A percentile compares a stretch with the other conserved stretches of the same genome.
phyloP scores from a whole-genome alignment of 768 basidiomycete species.

The Lyophyllum decastes region DNA sequence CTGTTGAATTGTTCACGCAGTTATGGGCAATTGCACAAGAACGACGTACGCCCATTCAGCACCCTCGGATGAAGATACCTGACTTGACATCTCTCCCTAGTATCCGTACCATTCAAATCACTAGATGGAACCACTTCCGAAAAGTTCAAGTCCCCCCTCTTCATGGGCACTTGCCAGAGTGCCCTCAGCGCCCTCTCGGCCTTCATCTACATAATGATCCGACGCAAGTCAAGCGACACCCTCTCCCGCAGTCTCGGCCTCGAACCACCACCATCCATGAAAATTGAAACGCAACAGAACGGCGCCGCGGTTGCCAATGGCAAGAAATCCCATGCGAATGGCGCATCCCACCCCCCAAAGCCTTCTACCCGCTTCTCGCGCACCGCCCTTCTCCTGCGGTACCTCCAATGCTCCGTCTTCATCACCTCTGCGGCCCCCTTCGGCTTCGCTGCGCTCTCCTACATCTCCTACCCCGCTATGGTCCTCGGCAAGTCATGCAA shows the following conservation, averaged over 20 bases:
- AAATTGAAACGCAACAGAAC: conserved; percentile 5
- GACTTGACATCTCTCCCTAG: conserved; percentile 34
- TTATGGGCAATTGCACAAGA: conserved; percentile 95
- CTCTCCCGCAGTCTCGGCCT: conserved; percentile 66
- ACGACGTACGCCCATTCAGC: conserved; percentile 56
- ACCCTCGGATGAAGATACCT: background rate
- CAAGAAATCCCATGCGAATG: conserved; percentile 34
- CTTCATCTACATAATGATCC: conserved; percentile 69
- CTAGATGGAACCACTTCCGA: conserved; percentile 61
- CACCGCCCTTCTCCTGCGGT: conserved; percentile 62
- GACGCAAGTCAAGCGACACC: conserved; percentile 55
- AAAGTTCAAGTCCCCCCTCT: conserved; percentile 84
- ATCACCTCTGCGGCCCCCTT: conserved; percentile 93
- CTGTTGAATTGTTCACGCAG: conserved; percentile 35
- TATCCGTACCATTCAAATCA: conserved; percentile 82
- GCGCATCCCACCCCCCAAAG: conserved; percentile 30
- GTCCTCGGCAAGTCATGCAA: conserved; percentile 99
- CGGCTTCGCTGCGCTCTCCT: conserved; percentile 91
- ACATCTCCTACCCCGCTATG: conserved; percentile 98
- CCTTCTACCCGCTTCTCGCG: conserved; percentile 37
- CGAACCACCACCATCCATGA: conserved; percentile 31
- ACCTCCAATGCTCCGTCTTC: conserved; percentile 83
- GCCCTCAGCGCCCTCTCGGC: conserved; percentile 76
- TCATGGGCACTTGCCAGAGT: conserved; percentile 86
- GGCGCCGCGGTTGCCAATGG: conserved; percentile 20